These are phyloP conservation scores for Colletotrichum acutatum DNA, from an alignment of 2,329 filamentous ascomycete genomes.

Conservation along the genomic window DNA sequence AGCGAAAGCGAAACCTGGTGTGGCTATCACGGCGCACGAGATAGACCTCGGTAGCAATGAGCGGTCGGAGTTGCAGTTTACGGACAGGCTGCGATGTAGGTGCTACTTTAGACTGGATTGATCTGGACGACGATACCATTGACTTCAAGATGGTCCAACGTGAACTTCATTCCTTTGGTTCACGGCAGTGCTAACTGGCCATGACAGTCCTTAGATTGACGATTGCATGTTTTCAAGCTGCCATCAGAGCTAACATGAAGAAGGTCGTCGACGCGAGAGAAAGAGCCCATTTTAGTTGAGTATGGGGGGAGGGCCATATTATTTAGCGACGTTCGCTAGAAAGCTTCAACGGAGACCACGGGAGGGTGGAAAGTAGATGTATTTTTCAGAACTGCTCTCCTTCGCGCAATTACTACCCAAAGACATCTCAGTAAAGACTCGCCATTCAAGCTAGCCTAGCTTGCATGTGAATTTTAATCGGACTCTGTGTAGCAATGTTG, in stretches of 20 bases:
- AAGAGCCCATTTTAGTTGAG: no score
- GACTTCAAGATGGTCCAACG: background rate
- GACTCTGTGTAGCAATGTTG: background rate
- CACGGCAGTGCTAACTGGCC: background rate
- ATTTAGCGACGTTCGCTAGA: no score
- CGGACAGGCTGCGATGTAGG: background rate
- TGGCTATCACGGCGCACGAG: background rate
- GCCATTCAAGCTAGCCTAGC: no score
- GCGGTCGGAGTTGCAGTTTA: background rate
- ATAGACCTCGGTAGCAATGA: background rate
- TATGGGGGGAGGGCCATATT: no score
- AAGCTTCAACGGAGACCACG: no score
- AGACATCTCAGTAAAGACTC: no score
- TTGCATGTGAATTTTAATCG: no score
- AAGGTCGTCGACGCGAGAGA: no score
- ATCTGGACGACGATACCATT: background rate
- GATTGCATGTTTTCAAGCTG: background rate
- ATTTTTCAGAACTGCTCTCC: background rate
- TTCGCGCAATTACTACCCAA: background rate
- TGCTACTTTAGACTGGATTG: background rate
- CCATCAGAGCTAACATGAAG: no score
- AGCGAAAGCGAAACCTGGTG: background rate
- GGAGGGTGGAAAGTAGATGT: no score
- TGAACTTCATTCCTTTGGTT: background rate
- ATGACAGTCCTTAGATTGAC: background rate